Conservation (phyloP, 139 green algal species). For the Volvox reticuliferus region DNA sequence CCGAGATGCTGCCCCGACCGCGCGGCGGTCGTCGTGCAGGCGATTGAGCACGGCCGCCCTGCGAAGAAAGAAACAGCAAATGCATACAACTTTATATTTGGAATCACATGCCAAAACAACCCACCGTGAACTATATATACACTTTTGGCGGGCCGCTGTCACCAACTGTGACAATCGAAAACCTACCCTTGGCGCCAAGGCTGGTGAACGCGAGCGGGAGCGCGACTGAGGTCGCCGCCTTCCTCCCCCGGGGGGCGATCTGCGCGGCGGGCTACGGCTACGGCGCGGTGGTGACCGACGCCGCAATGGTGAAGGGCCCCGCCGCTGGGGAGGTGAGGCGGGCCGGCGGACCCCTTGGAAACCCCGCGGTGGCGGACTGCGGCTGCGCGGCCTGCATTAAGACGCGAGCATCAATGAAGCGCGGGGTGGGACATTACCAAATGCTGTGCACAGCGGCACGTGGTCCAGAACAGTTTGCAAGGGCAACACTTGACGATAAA, state of each 20-base stretch:
- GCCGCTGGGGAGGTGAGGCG: slow-evolving; percentile 4
- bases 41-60: slow-evolving; percentile 17
- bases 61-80: not conserved
- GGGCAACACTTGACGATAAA: too few relatives aligned
- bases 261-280: slow-evolving; percentile 12
- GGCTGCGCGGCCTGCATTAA: slow-evolving; percentile 40
- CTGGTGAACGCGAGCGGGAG: slow-evolving; percentile 26
- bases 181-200: not conserved
- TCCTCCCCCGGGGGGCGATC: not conserved
- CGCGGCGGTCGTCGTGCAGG: slow-evolving; percentile 9
- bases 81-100: not conserved
- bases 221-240: slow-evolving; percentile 8
- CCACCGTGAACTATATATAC: too few relatives aligned
- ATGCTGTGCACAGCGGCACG: too few relatives aligned
- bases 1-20: slow-evolving; percentile 42
- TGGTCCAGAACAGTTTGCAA: too few relatives aligned
- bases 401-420: not conserved
- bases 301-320: not conserved
- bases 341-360: not conserved
- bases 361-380: slow-evolving; percentile 14
- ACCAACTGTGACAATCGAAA: not conserved
- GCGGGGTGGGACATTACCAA: too few relatives aligned
- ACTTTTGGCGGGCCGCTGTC: not conserved
- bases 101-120: not conserved
- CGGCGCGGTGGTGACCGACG: slow-evolving; percentile 31